phyloP scores from a whole-genome alignment of 108 stramenopile species.

The Cyclostephanos tholiformis region DNA sequence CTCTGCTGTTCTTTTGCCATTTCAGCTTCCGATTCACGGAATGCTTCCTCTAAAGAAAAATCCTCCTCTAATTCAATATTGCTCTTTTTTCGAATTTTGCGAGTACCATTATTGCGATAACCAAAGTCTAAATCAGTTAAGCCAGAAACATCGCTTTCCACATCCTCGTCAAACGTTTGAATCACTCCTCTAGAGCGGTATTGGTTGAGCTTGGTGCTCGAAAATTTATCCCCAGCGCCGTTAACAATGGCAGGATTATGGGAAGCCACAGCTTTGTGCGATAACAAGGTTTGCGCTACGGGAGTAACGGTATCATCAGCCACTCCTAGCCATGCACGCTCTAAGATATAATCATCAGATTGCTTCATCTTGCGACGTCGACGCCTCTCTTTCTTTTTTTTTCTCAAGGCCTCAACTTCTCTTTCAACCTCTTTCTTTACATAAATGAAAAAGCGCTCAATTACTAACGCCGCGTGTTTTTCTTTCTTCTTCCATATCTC shows the following conservation, averaged over 20 bases:
- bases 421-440: conserved; percentile 52
- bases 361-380: conserved; percentile 51
- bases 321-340: conserved; percentile 67
- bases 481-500: conserved; percentile 44
- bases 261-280: conserved; percentile 13
- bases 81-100: conserved; percentile 31
- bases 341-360: conserved; percentile 61
- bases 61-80: conserved; percentile 30
- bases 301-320: conserved; percentile 44
- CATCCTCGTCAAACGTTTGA: conserved; percentile 31
- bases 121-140: conserved; percentile 43
- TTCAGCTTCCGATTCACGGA: conserved; percentile 20
- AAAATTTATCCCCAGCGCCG: conserved; percentile 4
- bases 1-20: conserved; percentile 14
- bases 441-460: conserved; percentile 52
- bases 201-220: conserved; percentile 20
- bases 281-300: conserved; percentile 5
- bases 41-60: conserved; percentile 28
- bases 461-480: conserved; percentile 46
- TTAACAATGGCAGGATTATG: conserved; percentile 8
- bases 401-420: conserved; percentile 47
- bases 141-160: conserved; percentile 37
- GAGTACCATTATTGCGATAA: conserved; percentile 36
- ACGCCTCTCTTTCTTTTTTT: conserved; percentile 56
- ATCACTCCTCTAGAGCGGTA: conserved; percentile 10